Evolutionary conservation across 2,329 filamentous ascomycete genomes (phyloP), one percentile per base, ranked within the genome.

Genomic region (Aspergillus fijiensis): DNA sequence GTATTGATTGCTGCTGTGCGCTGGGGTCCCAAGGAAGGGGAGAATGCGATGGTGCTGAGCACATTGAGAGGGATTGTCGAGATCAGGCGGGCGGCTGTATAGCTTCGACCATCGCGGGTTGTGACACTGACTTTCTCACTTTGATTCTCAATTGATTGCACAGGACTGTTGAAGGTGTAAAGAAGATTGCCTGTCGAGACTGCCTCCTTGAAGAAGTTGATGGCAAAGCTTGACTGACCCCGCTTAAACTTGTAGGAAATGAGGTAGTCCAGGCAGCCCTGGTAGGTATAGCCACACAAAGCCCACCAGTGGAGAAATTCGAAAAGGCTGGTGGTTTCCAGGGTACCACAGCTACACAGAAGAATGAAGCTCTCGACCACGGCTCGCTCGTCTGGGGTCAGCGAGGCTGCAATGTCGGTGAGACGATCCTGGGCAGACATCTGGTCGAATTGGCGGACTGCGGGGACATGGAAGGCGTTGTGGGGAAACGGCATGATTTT

Each of bases 251-350:
- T 81, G 65, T 77, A 80, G 21, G 74, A 75, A 42, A 78, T 73
- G 2, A 78, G 66, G n/a, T 72, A 70, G 29, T 78, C 72, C 27
- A 79, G 70, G 45, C 74, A 78, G 1, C 74, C 76, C 16, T 70
- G 66, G 55, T 77, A 80, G 5, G 70, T 74, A 65, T 80, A 80
- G 29, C 73, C 79, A 56, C 72, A 72, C 1, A 79, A 67, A 9
- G 76, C 80, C 80, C 75, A 82, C 80, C 79, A 82, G 59, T 80
- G 80, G 19, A 83, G 66, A 33, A 82, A 77, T 56, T 83, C 80
- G 51, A 78, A 77, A 59, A 83, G 80, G 23, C 76, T 78, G 0
- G 75, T 78, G 0, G 76, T 79, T 10, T 77, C 73, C 0, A 80
- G 73, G 0, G 76, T 80, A 0, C 70, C 77, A 5, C 80, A 78